A percentile compares a stretch with the other conserved stretches of the same genome.
phyloP scores from a whole-genome alignment of 129 eudicot genomes.

The Arctium lappa region DNA sequence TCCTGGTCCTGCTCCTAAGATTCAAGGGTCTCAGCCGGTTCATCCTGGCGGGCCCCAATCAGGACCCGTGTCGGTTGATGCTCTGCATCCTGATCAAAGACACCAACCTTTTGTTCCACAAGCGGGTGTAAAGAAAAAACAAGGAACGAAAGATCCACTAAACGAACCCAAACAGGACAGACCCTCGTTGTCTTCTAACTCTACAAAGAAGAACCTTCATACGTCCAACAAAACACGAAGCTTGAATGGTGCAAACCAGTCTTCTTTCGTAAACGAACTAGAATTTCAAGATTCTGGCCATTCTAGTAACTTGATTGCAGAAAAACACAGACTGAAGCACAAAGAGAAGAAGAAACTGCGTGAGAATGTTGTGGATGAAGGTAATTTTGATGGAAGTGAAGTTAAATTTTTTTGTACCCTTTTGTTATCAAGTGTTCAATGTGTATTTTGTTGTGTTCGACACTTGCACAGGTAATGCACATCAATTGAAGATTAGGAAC shows the following conservation, averaged over 20 bases:
- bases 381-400: slow-evolving; percentile 27
- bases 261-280: slow-evolving; percentile 38
- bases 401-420: neutral
- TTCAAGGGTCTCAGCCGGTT: slow-evolving; percentile 30
- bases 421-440: neutral
- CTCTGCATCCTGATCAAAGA: slow-evolving; percentile 35
- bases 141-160: slow-evolving; percentile 41
- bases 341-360: slow-evolving; percentile 46
- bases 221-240: slow-evolving; percentile 42
- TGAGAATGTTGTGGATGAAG: slow-evolving; percentile 51
- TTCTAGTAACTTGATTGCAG: slow-evolving; percentile 41
- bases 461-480: slow-evolving; percentile 42
- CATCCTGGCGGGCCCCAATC: slow-evolving; percentile 26
- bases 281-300: slow-evolving; percentile 53
- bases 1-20: slow-evolving; percentile 40
- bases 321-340: slow-evolving; percentile 37
- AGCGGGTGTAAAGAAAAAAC: slow-evolving; percentile 53
- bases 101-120: slow-evolving; percentile 39
- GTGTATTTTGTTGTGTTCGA: slow-evolving; percentile 20
- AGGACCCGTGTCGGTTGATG: slow-evolving; percentile 39
- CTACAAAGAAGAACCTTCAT: slow-evolving; percentile 50
- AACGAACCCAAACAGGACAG: slow-evolving; percentile 36
- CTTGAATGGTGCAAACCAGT: slow-evolving; percentile 38
- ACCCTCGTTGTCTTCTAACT: slow-evolving; percentile 40
- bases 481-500: slow-evolving; percentile 46